Evolutionary conservation across 768 basidiomycete species (phyloP).

Genomic region (Auricularia cornea): DNA sequence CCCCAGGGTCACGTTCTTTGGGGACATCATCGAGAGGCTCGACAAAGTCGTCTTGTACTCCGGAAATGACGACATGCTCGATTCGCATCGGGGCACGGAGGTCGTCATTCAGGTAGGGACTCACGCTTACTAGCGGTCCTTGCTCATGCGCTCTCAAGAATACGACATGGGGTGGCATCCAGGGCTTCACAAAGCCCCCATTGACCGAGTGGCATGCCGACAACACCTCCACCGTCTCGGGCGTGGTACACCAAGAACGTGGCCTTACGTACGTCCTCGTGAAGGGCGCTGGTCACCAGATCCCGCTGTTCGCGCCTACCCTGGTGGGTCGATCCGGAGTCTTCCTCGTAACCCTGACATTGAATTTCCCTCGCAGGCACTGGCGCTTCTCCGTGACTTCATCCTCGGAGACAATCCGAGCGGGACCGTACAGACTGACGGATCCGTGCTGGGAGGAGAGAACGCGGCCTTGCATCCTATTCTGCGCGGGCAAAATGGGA

Average conservation of each 20-base stretch:
- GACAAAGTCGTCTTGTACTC: constrained; percentile 46
- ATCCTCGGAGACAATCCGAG: constrained; percentile 53
- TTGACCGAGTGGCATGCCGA: constrained; percentile 63
- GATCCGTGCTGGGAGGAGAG: background rate
- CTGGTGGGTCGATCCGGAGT: constrained; percentile 39
- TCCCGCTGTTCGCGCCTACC: constrained; percentile 28
- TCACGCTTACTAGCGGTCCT: background rate
- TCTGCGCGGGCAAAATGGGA: background rate
- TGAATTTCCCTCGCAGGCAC: constrained; percentile 34
- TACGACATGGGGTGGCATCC: constrained; percentile 70
- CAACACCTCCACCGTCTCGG: constrained; percentile 42
- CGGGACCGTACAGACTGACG: constrained; percentile 39
- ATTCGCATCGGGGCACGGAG: constrained; percentile 55
- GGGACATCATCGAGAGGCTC: background rate
- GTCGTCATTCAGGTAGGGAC: constrained; percentile 28
- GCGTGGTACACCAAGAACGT: constrained; percentile 68
- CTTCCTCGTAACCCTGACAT: background rate
- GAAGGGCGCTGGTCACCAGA: constrained; percentile 31
- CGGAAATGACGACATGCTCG: constrained; percentile 60
- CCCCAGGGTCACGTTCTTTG: background rate
- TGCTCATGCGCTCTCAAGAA: constrained; percentile 35
- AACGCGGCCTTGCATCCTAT: background rate
- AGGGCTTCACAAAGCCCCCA: constrained; percentile 62
- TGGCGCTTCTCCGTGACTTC: constrained; percentile 57
- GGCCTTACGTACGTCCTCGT: constrained; percentile 41